phyloP scores from a whole-genome alignment of 2,329 filamentous ascomycete genomes.

The Chaetomium sp. region DNA sequence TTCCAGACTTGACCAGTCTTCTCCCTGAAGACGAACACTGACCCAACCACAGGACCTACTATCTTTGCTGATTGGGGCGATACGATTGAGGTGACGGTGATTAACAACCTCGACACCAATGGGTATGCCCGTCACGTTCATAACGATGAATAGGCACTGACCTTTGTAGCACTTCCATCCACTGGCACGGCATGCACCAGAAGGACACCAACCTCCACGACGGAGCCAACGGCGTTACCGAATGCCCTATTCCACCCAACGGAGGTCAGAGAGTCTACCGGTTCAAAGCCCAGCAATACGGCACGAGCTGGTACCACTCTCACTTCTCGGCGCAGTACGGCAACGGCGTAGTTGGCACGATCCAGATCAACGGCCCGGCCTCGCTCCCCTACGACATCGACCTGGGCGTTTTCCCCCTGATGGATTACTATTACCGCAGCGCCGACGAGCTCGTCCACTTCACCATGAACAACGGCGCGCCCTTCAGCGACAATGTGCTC shows the following conservation, averaged over 20 bases:
- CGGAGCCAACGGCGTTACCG: constrained; percentile 48
- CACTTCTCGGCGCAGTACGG: constrained; percentile 51
- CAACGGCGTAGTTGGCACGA: constrained; percentile 52
- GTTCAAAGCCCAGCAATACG: constrained; percentile 46
- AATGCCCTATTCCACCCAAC: constrained; percentile 45
- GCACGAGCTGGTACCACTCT: constrained; percentile 49
- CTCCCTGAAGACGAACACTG: background rate
- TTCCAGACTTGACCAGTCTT: background rate
- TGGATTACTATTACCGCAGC: constrained; percentile 52
- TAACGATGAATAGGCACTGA: constrained; percentile 34
- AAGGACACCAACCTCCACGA: constrained; percentile 49
- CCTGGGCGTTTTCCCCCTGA: constrained; percentile 52
- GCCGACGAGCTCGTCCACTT: constrained; percentile 37
- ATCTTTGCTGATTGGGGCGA: constrained; percentile 58
- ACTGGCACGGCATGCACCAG: constrained; percentile 55
- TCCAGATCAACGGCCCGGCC: constrained; percentile 52
- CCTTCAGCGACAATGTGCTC: constrained; percentile 46
- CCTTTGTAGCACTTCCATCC: constrained; percentile 45
- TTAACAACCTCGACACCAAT: constrained; percentile 61
- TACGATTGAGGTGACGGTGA: constrained; percentile 59
- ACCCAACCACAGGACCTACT: constrained; percentile 47
- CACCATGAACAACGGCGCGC: constrained; percentile 36
- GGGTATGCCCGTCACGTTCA: constrained; percentile 32
- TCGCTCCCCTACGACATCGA: constrained; percentile 54
- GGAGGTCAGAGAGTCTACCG: constrained; percentile 42